Evolutionary conservation across 2,329 filamentous ascomycete species (phyloP), one percentile per base, ranked within the genome.

Genomic region (Alternaria conjuncta): DNA sequence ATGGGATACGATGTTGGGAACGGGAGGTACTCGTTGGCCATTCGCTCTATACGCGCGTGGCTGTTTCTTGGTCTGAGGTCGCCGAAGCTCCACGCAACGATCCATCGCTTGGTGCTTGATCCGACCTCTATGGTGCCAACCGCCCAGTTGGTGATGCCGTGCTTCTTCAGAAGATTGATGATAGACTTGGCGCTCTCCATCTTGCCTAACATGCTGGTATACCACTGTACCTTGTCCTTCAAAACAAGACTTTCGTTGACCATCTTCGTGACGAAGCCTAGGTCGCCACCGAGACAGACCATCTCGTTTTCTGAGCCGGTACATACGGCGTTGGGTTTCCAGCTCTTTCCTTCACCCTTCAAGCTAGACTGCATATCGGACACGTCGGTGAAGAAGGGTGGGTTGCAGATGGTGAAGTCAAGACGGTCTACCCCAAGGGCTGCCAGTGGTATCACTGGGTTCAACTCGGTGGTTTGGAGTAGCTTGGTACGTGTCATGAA

Each of bases 341-440:
- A 84, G 4, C 85, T 80, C 78, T 97, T 97, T 41, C 85, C 80
- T 15, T 83, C 78, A 0, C 92, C 90, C 15, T 65, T 65, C 26
- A 81, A 76, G 2, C 90, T 90, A 5, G 83, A 81, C 4, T 86
- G 69, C 79, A 97, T 87, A 55, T 96, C 93, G 6, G 85, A 80
- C 4, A 86, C 82, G 0, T 92, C 94, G n/a, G 84, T 80, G 82
- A 97, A 98, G 81, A 99, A 99, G 0, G 96, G 96, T 0, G 96
- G 96, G 70, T 99, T 99, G 67, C 91, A 95, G 89, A 98, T 96
- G 62, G 88, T 89, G 77, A 98, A 97, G 75, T 95, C 90, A 46
- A 97, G 84, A 4, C 83, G 84, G 10, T 74, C 65, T n/a, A 87
- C 75, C 21, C 78, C 79, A 1, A 89, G 74, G 0, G 84, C 84